Conservation (phyloP, 805 yeast species). For the Wickerhamomyces silvicola region DNA sequence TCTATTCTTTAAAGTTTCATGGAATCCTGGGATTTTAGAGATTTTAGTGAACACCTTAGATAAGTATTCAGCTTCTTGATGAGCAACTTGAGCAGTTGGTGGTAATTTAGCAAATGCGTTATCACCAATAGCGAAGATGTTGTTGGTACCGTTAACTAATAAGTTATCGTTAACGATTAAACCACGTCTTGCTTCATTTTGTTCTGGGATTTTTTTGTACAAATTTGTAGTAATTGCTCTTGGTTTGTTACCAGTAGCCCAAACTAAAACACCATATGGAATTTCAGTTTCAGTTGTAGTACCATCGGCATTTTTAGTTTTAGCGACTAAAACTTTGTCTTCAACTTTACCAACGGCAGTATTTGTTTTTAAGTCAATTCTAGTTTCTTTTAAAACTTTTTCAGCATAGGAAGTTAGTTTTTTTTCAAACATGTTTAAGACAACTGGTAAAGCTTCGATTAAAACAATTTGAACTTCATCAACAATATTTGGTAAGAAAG, state of each 20-base stretch:
- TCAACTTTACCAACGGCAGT: slow-evolving; percentile 89
- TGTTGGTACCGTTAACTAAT: slow-evolving; percentile 75
- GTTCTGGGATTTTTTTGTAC: slow-evolving; percentile 67
- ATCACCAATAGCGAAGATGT: slow-evolving; percentile 88
- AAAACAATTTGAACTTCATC: slow-evolving; percentile 78
- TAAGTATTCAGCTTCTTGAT: slow-evolving; percentile 83
- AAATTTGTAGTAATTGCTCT: slow-evolving; percentile 66
- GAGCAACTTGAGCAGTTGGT: slow-evolving; percentile 96
- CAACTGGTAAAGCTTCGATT: slow-evolving; percentile 88
- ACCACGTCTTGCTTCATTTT: slow-evolving; percentile 81
- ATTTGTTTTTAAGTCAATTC: slow-evolving; percentile 72
- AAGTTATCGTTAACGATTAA: slow-evolving; percentile 72
- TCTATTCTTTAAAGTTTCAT: slow-evolving; percentile 27
- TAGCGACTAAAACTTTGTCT: slow-evolving; percentile 62
- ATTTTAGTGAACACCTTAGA: slow-evolving; percentile 63
- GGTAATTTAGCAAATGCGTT: slow-evolving; percentile 85
- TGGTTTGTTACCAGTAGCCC: slow-evolving; percentile 97
- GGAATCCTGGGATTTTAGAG: slow-evolving; percentile 32
- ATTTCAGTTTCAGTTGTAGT: slow-evolving; percentile 46
- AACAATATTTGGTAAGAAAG: slow-evolving; percentile 84
- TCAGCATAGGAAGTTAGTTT: slow-evolving; percentile 39
- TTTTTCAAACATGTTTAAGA: slow-evolving; percentile 48
- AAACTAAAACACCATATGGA: slow-evolving; percentile 89
- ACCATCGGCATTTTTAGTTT: slow-evolving; percentile 69
- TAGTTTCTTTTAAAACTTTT: slow-evolving; percentile 35